Conservation (phyloP, 176 grass and related monocot genomes). For the Microstegium vimineum region DNA sequence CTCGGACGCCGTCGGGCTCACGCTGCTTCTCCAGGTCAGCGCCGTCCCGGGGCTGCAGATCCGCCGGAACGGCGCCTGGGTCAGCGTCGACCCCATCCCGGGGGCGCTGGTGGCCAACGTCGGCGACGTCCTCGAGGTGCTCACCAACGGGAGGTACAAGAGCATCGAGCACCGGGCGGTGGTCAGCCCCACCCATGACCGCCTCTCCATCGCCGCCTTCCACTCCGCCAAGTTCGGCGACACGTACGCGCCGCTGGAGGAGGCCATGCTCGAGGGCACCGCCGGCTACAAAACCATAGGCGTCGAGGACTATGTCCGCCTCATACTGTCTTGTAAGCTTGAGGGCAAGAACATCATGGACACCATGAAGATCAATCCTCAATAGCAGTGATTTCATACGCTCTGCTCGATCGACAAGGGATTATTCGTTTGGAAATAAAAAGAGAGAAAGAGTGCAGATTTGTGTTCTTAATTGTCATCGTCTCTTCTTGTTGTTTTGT, state of each 20-base stretch:
- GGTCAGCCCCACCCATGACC: slow-evolving; percentile 18
- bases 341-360: slow-evolving; percentile 64
- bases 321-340: slow-evolving; percentile 44
- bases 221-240: slow-evolving; percentile 22
- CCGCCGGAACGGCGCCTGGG: slow-evolving; percentile 19
- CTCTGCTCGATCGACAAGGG: no score
- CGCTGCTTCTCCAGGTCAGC: slow-evolving; percentile 55
- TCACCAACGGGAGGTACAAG: slow-evolving; percentile 50
- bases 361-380: slow-evolving; percentile 41
- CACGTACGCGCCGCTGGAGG: slow-evolving; percentile 32
- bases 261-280: slow-evolving; percentile 18
- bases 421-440: no score
- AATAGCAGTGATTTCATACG: no score
- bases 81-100: slow-evolving; percentile 36
- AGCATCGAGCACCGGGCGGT: slow-evolving; percentile 71
- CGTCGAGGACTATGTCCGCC: slow-evolving; percentile 40
- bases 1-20: slow-evolving; percentile 47
- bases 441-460: no score
- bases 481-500: no score
- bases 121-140: slow-evolving; percentile 57
- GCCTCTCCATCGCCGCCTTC: slow-evolving; percentile 55
- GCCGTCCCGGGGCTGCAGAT: slow-evolving; percentile 45
- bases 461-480: no score
- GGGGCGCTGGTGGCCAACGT: slow-evolving; percentile 55
- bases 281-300: slow-evolving; percentile 24